A percentile compares a stretch with the other conserved stretches of the same genome.
Conservation (phyloP, 2,329 filamentous ascomycete genomes). For the Alternaria sp. region DNA sequence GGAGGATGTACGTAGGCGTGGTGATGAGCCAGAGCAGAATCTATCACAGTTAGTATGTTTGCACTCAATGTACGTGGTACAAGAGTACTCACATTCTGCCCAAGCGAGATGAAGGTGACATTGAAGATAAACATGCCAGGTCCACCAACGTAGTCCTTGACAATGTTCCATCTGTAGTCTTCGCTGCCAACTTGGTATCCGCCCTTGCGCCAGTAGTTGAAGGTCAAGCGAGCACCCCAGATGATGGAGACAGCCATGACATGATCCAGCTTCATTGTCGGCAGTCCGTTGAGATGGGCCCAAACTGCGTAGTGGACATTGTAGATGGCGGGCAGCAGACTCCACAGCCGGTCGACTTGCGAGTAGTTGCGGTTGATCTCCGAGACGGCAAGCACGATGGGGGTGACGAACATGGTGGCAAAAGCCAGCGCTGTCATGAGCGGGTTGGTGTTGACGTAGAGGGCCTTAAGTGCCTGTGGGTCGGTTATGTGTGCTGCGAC, state of each 20-base stretch:
- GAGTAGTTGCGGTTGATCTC: constrained; percentile 95
- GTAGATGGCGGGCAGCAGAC: constrained; percentile 85
- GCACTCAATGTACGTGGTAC: background rate
- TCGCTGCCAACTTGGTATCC: constrained; percentile 90
- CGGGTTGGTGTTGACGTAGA: constrained; percentile 89
- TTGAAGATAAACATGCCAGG: constrained; percentile 85
- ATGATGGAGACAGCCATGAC: constrained; percentile 73
- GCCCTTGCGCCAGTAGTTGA: constrained; percentile 96
- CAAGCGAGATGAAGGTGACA: constrained; percentile 84
- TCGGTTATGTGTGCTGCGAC: constrained; percentile 67
- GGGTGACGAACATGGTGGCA: constrained; percentile 73
- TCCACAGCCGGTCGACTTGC: constrained; percentile 95
- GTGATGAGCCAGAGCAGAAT: constrained; percentile 82
- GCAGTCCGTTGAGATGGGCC: constrained; percentile 77
- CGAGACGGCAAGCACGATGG: constrained; percentile 76
- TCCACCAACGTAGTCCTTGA: constrained; percentile 71
- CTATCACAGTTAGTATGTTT: constrained; percentile 46
- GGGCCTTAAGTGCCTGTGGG: constrained; percentile 68
- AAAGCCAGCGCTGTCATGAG: constrained; percentile 78
- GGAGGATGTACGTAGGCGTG: constrained; percentile 82
- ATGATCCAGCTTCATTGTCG: constrained; percentile 75
- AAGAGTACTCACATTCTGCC: constrained; percentile 65
- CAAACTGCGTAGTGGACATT: constrained; percentile 85
- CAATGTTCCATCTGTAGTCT: constrained; percentile 90
- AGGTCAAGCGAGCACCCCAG: constrained; percentile 93